phyloP scores from a whole-genome alignment of 345 rosid species.

The Triadica sebifera region DNA sequence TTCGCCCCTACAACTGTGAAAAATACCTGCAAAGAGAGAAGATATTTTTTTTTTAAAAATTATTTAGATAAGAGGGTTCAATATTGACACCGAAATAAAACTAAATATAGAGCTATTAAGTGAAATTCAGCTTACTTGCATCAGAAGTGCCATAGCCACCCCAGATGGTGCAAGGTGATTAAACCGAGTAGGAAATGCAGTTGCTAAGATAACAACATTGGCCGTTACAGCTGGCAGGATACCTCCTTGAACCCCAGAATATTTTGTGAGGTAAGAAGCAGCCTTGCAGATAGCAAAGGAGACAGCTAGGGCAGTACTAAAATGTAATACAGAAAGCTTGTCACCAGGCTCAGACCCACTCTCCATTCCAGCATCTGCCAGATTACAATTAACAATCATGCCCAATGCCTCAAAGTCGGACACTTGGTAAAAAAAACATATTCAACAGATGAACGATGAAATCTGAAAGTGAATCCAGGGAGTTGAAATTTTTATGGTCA shows the following conservation, averaged over 20 bases:
- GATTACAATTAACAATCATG: constrained; percentile 8
- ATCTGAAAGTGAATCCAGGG: neutral
- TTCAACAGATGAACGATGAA: too few species aligned
- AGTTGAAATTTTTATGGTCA: neutral
- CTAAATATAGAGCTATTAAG: neutral
- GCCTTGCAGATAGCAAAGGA: constrained; percentile 84
- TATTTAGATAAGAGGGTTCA: neutral
- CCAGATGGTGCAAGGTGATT: constrained; percentile 74
- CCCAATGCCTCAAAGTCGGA: neutral
- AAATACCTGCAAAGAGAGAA: constrained; percentile 51
- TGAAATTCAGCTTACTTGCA: constrained; percentile 56
- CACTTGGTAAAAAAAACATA: too few species aligned
- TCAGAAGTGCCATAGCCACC: constrained; percentile 86
- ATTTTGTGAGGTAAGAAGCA: constrained; percentile 46
- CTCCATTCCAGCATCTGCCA: constrained; percentile 40
- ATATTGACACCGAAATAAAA: neutral
- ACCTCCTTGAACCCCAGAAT: constrained; percentile 66
- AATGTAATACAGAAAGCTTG: constrained; percentile 58
- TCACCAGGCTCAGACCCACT: constrained; percentile 34
- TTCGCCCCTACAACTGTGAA: constrained; percentile 86
- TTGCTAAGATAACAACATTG: constrained; percentile 65
- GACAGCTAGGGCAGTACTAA: constrained; percentile 67
- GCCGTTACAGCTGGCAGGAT: constrained; percentile 76
- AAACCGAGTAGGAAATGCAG: constrained; percentile 65
- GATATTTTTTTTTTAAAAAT: neutral